A percentile compares a stretch with the other conserved stretches of the same genome.
phyloP scores from a whole-genome alignment of 2,329 filamentous ascomycete species.

The Ilyonectria mors-panacis region DNA sequence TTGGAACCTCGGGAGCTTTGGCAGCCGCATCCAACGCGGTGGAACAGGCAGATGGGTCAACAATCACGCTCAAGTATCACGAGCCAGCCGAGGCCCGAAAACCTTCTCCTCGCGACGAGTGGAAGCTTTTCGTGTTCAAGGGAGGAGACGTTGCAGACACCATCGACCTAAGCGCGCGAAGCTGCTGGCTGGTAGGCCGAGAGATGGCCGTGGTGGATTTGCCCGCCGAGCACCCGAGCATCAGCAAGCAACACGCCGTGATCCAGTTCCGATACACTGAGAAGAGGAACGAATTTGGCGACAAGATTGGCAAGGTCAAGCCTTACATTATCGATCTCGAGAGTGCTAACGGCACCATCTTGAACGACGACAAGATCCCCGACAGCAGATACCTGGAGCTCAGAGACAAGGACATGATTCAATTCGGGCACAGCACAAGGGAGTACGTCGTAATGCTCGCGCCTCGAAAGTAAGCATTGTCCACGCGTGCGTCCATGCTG shows the following conservation, averaged over 20 bases:
- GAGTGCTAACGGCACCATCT: constrained; percentile 88
- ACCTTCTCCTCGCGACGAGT: constrained; percentile 81
- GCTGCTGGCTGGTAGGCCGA: constrained; percentile 92
- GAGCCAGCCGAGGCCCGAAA: constrained; percentile 95
- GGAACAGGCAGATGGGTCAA: constrained; percentile 79
- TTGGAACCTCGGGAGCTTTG: constrained; percentile 82
- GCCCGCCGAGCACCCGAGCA: constrained; percentile 88
- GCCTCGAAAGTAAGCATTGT: constrained; percentile 57
- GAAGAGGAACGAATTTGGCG: constrained; percentile 88
- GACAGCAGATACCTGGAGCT: constrained; percentile 88
- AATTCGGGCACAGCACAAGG: constrained; percentile 88
- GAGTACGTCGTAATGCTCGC: constrained; percentile 97
- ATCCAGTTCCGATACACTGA: constrained; percentile 92
- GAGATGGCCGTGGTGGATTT: constrained; percentile 87
- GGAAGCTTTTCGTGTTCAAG: constrained; percentile 96
- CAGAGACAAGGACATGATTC: constrained; percentile 88
- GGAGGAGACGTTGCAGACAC: constrained; percentile 85
- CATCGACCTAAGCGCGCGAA: constrained; percentile 80
- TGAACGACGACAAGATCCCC: constrained; percentile 84
- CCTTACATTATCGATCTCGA: constrained; percentile 96
- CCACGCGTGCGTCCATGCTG: background rate
- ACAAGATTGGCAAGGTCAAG: constrained; percentile 82
- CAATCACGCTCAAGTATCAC: constrained; percentile 92
- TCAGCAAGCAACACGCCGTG: constrained; percentile 95
- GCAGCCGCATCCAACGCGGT: constrained; percentile 89